Percentiles rank a stretch among this genome's conserved stretches.
Evolutionary conservation across 2,329 filamentous ascomycete species (phyloP).

Genomic region (Epichloe gansuensis): DNA sequence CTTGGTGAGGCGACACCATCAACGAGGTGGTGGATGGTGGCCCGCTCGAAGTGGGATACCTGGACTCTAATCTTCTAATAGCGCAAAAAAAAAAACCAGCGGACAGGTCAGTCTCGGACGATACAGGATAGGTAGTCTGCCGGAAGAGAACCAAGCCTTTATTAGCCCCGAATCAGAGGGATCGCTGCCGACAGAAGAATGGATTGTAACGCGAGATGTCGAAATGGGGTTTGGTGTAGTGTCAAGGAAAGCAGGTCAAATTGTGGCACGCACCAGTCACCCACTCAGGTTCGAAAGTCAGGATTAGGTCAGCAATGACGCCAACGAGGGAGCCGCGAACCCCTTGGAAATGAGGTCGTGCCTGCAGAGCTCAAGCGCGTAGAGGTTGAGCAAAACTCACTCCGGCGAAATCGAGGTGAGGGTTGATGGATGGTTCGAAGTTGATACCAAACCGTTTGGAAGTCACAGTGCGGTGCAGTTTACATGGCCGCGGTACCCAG

Average conservation of each 20-base stretch:
- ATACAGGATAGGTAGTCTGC: background rate
- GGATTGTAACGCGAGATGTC: constrained; percentile 2
- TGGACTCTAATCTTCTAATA: background rate
- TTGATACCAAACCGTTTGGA: constrained; percentile 10
- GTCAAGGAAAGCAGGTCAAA: constrained; percentile 18
- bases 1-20: constrained; percentile 26
- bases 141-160: background rate
- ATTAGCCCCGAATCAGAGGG: background rate
- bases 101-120: background rate
- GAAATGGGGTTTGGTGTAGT: constrained; percentile 3
- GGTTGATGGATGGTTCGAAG: constrained; percentile 1
- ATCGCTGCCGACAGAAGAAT: background rate
- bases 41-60: constrained; percentile 1
- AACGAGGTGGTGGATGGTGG: constrained; percentile 16
- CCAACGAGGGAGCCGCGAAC: constrained; percentile 13
- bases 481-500: constrained; percentile 22
- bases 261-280: constrained; percentile 23
- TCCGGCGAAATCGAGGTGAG: background rate
- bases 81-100: background rate
- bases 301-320: constrained; percentile 29
- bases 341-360: background rate
- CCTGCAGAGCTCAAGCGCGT: background rate
- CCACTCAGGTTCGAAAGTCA: constrained; percentile 11
- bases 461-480: constrained; percentile 22
- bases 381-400: background rate